Evolutionary conservation across 352 stramenopile genomes (phyloP).

Genomic region (Globisporangium yorkense): DNA sequence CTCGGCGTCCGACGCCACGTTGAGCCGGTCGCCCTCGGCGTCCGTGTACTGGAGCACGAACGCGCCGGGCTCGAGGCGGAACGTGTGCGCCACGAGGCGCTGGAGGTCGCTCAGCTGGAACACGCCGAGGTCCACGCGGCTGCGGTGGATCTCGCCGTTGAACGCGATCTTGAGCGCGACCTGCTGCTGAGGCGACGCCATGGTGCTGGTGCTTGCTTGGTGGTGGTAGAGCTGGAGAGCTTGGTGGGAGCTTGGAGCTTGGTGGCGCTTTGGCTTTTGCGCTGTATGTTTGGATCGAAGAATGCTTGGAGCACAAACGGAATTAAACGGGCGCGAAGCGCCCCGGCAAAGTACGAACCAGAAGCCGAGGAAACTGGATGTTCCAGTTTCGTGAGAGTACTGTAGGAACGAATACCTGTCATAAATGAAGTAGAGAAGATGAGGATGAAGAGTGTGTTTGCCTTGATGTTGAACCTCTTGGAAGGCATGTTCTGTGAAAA

Average conservation of each 20-base stretch:
- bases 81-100: conserved; percentile 54
- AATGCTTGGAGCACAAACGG: too few relatives aligned
- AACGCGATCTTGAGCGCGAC: conserved; percentile 68
- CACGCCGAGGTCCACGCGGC: conserved; percentile 47
- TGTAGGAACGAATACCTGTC: too few relatives aligned
- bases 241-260: neutral
- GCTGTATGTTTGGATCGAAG: too few relatives aligned
- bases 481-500: too few relatives aligned
- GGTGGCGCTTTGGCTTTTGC: neutral
- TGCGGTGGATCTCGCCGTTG: conserved; percentile 76
- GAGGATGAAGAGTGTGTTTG: too few relatives aligned
- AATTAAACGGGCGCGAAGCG: too few relatives aligned
- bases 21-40: conserved; percentile 51
- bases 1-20: conserved; percentile 60
- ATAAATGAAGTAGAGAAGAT: too few relatives aligned
- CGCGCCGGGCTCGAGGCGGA: conserved; percentile 31
- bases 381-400: too few relatives aligned
- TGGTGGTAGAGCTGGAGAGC: neutral
- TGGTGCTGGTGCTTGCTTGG: neutral
- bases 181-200: conserved; percentile 19
- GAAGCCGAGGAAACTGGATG: too few relatives aligned
- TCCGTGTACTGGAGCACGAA: conserved; percentile 76
- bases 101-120: conserved; percentile 46
- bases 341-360: too few relatives aligned
- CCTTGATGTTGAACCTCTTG: too few relatives aligned